Conservation (phyloP, 495 filamentous ascomycete genomes). For the Astrothelium subdiscretum region DNA sequence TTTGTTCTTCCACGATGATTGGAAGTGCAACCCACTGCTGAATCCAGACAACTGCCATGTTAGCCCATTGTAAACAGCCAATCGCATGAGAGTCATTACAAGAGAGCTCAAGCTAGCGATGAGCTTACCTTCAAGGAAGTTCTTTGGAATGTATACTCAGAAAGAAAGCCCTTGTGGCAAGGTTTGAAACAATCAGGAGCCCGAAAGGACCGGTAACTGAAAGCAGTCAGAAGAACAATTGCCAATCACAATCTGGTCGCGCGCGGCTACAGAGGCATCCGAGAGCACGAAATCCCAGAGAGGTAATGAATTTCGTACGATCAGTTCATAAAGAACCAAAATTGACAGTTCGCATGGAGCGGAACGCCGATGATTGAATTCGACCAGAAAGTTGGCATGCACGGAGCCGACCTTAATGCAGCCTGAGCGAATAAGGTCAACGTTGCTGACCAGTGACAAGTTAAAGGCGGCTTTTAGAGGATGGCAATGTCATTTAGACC, state of each 20-base stretch:
- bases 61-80: constrained; percentile 14
- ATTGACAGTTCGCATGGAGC: neutral
- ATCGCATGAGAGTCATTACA: neutral
- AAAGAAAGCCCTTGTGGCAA: neutral
- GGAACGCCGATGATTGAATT: neutral
- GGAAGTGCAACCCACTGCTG: constrained; percentile 35
- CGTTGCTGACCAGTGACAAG: neutral
- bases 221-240: neutral
- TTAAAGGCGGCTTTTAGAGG: neutral
- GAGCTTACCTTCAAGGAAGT: neutral
- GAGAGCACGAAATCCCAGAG: neutral
- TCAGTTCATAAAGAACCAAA: neutral
- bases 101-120: neutral
- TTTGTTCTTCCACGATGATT: constrained; percentile 31
- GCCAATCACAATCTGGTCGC: neutral
- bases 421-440: neutral
- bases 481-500: neutral
- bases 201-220: neutral
- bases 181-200: neutral
- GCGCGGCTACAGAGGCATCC: neutral
- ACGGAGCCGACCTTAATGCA: neutral
- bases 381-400: neutral
- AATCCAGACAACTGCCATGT: constrained; percentile 35
- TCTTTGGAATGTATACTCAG: constrained; percentile 1
- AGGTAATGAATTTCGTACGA: neutral